These are phyloP conservation scores for Puccinia brachypodii DNA, from an alignment of 1,284 basidiomycete species.

Conservation along the genomic window DNA sequence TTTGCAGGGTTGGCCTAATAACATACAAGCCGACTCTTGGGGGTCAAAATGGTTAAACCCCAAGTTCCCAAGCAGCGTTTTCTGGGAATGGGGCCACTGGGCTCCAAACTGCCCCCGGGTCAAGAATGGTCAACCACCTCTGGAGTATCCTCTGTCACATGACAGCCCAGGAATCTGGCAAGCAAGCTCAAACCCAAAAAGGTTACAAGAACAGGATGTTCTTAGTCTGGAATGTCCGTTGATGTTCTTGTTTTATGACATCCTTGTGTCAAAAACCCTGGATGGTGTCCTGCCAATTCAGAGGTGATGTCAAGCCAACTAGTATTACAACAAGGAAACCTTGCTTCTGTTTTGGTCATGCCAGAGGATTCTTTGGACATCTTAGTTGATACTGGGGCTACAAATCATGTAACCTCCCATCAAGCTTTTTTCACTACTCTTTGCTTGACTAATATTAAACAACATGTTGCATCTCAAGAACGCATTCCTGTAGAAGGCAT, in stretches of 20 bases:
- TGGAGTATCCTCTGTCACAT: background rate
- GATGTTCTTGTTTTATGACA: too few species aligned
- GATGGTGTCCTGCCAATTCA: background rate
- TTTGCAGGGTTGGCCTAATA: background rate
- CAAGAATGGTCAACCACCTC: background rate
- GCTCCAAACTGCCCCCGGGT: background rate
- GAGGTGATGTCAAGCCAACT: background rate
- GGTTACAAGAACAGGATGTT: too few species aligned
- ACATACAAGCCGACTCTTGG: background rate
- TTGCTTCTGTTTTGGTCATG: background rate
- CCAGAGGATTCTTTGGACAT: background rate
- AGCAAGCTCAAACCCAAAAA: too few species aligned
- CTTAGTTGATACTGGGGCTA: background rate
- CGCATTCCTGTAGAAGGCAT: background rate
- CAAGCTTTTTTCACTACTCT: background rate
- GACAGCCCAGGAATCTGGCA: too few species aligned
- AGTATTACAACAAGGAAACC: background rate
- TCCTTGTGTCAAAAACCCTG: background rate
- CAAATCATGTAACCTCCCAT: constrained; percentile 2
- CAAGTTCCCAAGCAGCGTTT: background rate
- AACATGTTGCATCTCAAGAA: constrained; percentile 2
- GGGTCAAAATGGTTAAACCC: background rate
- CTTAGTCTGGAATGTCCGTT: too few species aligned
- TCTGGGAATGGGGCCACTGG: too few species aligned
- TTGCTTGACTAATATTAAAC: background rate